Conservation (phyloP, 1,284 basidiomycete genomes). For the Leccinum fallax region DNA sequence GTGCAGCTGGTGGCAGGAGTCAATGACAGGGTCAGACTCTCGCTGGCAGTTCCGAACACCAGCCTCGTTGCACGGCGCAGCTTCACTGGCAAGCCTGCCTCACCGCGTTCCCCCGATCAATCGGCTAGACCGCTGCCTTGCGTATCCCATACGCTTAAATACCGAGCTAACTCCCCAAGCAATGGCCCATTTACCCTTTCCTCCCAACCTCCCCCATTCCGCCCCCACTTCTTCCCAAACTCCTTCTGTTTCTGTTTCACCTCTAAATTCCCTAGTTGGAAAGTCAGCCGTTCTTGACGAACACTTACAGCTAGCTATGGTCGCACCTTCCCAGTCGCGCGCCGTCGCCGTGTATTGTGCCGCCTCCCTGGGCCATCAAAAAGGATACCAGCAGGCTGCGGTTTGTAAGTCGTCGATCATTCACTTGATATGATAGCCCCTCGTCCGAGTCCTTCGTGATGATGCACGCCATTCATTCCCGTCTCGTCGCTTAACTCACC, state of each 20-base stretch:
- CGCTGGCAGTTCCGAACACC: not conserved
- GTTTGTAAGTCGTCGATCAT: constrained; percentile 51
- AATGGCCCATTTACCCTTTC: constrained; percentile 17
- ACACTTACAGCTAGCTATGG: constrained; percentile 27
- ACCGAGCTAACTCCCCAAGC: constrained; percentile 1
- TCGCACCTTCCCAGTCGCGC: constrained; percentile 34
- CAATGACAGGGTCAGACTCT: not conserved
- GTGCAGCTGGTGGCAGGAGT: not conserved
- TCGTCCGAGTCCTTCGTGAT: not conserved
- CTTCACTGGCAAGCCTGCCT: constrained; percentile 7
- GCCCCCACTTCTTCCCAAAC: constrained; percentile 1
- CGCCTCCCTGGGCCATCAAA: constrained; percentile 65
- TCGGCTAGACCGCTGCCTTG: constrained; percentile 13
- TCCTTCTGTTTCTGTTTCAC: not conserved
- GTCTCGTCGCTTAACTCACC: constrained; percentile 4
- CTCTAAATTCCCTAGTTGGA: constrained; percentile 2
- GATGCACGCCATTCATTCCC: not conserved
- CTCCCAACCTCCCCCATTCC: constrained; percentile 6
- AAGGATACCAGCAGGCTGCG: constrained; percentile 70
- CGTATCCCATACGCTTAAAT: constrained; percentile 29
- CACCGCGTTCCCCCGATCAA: constrained; percentile 14
- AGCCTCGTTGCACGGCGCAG: constrained; percentile 26
- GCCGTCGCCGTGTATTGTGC: constrained; percentile 81
- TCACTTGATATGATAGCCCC: not conserved
- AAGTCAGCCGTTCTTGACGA: constrained; percentile 9